Conservation (phyloP, 768 basidiomycete genomes). For the Rubroboletus satanas region DNA sequence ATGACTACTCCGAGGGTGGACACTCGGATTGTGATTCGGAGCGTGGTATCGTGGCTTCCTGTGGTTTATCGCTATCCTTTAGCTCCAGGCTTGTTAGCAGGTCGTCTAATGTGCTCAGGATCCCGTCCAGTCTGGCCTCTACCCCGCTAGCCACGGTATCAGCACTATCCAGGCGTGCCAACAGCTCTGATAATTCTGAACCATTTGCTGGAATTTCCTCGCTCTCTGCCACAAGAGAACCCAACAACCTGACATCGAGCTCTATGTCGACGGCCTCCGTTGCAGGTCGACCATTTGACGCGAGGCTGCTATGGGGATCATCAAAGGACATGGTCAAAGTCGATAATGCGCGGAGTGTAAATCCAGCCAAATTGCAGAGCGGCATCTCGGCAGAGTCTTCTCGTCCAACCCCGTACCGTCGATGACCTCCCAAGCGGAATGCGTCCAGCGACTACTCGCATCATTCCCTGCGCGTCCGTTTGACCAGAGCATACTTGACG, state of each 20-base stretch:
- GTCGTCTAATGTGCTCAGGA: slow-evolving; percentile 56
- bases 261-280: slow-evolving; percentile 24
- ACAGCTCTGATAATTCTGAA: slow-evolving; percentile 37
- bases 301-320: slow-evolving; percentile 15
- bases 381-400: slow-evolving; percentile 27
- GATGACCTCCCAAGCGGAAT: slow-evolving; percentile 52
- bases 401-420: background rate
- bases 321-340: slow-evolving; percentile 26
- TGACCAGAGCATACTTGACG: slow-evolving; percentile 44
- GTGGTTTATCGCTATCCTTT: background rate
- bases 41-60: background rate
- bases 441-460: slow-evolving; percentile 47
- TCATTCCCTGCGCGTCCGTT: slow-evolving; percentile 51
- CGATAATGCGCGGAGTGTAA: slow-evolving; percentile 22
- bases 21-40: background rate
- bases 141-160: slow-evolving; percentile 57
- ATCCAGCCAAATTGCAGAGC: background rate
- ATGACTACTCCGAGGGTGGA: slow-evolving; percentile 1
- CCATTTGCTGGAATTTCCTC: slow-evolving; percentile 34
- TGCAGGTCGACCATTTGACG: slow-evolving; percentile 6
- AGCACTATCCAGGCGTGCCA: slow-evolving; percentile 53
- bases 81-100: slow-evolving; percentile 46
- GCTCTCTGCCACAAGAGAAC: slow-evolving; percentile 28
- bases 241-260: slow-evolving; percentile 36
- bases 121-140: slow-evolving; percentile 57